Conservation (phyloP, 2,329 filamentous ascomycete genomes). For the Epichloe baconii region DNA sequence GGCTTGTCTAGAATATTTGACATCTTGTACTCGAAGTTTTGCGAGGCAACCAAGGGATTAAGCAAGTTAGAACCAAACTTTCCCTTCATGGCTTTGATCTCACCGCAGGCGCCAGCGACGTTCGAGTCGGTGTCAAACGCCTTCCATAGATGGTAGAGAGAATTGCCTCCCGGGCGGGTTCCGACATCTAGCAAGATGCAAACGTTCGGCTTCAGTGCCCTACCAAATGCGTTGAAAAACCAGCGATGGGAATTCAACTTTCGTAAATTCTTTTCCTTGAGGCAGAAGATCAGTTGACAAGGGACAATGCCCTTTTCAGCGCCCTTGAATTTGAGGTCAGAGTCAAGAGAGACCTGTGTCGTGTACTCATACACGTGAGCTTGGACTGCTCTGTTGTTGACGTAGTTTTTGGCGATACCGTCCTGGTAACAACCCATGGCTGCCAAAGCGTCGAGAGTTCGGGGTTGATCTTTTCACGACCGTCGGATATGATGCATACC, state of each 20-base stretch:
- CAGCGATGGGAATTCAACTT: conserved; percentile 97
- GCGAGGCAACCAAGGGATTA: conserved; percentile 88
- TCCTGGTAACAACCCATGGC: conserved; percentile 98
- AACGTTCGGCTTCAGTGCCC: conserved; percentile 84
- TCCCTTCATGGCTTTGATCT: conserved; percentile 96
- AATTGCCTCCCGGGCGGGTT: conserved; percentile 76
- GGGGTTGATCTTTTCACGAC: conserved; percentile 76
- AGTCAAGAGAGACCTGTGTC: conserved; percentile 89
- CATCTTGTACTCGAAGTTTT: conserved; percentile 99
- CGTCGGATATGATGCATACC: conserved; percentile 91
- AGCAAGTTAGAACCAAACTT: conserved; percentile 69
- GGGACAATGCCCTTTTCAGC: conserved; percentile 98
- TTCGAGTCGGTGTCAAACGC: conserved; percentile 97
- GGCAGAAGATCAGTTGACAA: conserved; percentile 94
- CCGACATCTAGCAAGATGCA: conserved; percentile 96
- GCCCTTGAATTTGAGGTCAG: conserved; percentile 96
- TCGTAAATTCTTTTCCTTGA: conserved; percentile 95
- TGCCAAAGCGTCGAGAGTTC: conserved; percentile 85
- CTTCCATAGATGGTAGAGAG: conserved; percentile 98
- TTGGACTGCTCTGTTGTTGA: conserved; percentile 90
- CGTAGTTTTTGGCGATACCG: conserved; percentile 95
- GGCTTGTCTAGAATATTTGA: conserved; percentile 98
- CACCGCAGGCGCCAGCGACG: conserved; percentile 89
- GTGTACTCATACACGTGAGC: conserved; percentile 99
- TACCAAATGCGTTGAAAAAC: conserved; percentile 98